Conservation (phyloP, 2,329 filamentous ascomycete species). For the Claviceps sp. region DNA sequence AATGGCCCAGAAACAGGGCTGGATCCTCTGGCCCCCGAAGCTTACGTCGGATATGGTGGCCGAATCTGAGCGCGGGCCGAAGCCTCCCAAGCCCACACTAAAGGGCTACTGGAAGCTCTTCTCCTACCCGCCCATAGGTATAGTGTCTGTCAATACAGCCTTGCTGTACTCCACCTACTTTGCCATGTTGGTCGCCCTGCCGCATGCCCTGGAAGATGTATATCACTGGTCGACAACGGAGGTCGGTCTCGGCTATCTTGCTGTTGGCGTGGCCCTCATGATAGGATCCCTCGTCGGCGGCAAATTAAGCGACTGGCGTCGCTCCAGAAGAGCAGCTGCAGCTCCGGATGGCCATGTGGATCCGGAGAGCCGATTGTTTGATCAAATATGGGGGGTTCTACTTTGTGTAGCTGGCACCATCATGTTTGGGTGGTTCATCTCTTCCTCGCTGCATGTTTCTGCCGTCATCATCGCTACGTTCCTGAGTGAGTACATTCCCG, state of each 20-base stretch:
- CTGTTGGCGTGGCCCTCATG: slow-evolving; percentile 11
- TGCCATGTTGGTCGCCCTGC: slow-evolving; percentile 17
- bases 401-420: slow-evolving; percentile 22
- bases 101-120: slow-evolving; percentile 16
- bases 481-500: slow-evolving; percentile 12
- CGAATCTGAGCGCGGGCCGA: slow-evolving; percentile 13
- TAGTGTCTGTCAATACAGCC: slow-evolving; percentile 20
- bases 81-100: slow-evolving; percentile 16
- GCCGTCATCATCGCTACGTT: slow-evolving; percentile 17
- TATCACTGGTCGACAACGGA: slow-evolving; percentile 22
- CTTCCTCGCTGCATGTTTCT: slow-evolving; percentile 15
- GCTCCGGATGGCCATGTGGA: slow-evolving; percentile 11
- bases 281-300: slow-evolving; percentile 24
- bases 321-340: slow-evolving; percentile 10
- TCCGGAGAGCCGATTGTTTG: slow-evolving; percentile 24
- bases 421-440: slow-evolving; percentile 28
- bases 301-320: slow-evolving; percentile 23
- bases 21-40: slow-evolving; percentile 12
- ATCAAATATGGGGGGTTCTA: slow-evolving; percentile 26
- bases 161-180: slow-evolving; percentile 21
- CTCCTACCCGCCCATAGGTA: slow-evolving; percentile 19
- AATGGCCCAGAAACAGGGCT: slow-evolving; percentile 9
- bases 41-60: slow-evolving; percentile 12
- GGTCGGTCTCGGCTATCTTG: slow-evolving; percentile 23
- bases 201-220: slow-evolving; percentile 14